Conservation (phyloP, 1,284 basidiomycete species). For the Cryptococcus deneoformans region DNA sequence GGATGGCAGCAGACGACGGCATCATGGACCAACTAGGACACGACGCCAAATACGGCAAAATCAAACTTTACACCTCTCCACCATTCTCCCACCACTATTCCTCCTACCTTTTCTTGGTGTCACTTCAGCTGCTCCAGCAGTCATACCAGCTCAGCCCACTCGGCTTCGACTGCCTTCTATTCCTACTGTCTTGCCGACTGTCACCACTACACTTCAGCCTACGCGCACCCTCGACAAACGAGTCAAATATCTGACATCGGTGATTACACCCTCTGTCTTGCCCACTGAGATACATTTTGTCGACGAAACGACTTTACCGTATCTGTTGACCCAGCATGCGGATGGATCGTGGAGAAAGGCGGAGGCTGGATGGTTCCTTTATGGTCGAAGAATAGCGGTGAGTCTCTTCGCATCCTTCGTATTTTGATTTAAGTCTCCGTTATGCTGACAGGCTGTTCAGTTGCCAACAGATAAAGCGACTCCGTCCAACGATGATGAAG, state of each 20-base stretch:
- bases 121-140: slow-evolving; percentile 5
- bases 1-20: too few species aligned
- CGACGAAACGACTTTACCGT: slow-evolving; percentile 31
- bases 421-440: background rate
- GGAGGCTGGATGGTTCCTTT: slow-evolving; percentile 33
- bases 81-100: slow-evolving; percentile 6
- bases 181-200: background rate
- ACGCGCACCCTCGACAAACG: background rate
- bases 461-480: slow-evolving; percentile 2
- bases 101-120: slow-evolving; percentile 8
- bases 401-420: background rate
- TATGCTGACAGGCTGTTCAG: background rate
- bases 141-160: background rate
- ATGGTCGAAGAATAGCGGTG: slow-evolving; percentile 26
- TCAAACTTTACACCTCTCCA: background rate
- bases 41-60: background rate
- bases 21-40: background rate
- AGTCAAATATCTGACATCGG: slow-evolving; percentile 14
- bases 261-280: slow-evolving; percentile 9
- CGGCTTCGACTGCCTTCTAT: background rate
- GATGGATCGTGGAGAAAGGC: slow-evolving; percentile 34
- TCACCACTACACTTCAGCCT: background rate
- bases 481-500: slow-evolving; percentile 5
- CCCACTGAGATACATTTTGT: slow-evolving; percentile 13
- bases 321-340: slow-evolving; percentile 24